phyloP scores from a whole-genome alignment of 2,329 filamentous ascomycete species.

The Proliferodiscus dingleyae region DNA sequence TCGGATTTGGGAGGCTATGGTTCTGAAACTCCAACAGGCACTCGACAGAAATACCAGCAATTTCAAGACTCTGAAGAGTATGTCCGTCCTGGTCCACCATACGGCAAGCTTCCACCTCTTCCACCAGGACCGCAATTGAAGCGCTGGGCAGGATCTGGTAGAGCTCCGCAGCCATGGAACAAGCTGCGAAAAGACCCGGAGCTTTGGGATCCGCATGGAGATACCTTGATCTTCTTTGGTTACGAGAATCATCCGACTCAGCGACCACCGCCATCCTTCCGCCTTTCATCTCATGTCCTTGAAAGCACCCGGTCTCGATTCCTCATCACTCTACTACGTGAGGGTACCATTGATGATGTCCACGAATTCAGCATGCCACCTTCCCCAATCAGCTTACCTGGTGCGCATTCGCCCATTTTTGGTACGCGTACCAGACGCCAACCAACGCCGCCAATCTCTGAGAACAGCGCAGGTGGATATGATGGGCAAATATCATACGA shows the following conservation, averaged over 20 bases:
- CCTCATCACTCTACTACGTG: constrained; percentile 48
- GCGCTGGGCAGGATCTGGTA: constrained; percentile 48
- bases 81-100: constrained; percentile 33
- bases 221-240: constrained; percentile 53
- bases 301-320: constrained; percentile 52
- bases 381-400: constrained; percentile 36
- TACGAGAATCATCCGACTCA: constrained; percentile 34
- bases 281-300: constrained; percentile 53
- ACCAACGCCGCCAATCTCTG: constrained; percentile 34
- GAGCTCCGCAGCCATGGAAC: constrained; percentile 48
- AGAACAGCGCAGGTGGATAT: constrained; percentile 10
- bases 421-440: constrained; percentile 12
- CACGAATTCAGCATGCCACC: constrained; percentile 38
- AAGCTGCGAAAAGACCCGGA: constrained; percentile 56
- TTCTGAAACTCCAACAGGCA: constrained; percentile 1
- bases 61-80: constrained; percentile 5
- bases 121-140: constrained; percentile 42
- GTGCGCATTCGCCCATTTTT: constrained; percentile 16
- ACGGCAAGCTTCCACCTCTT: constrained; percentile 39
- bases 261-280: constrained; percentile 48
- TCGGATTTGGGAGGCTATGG: constrained; percentile 14
- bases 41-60: constrained; percentile 3
- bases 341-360: constrained; percentile 46
- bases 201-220: constrained; percentile 56
- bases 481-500: constrained; percentile 56